Conservation (phyloP, 257 asterid species). For the Voacanga thouarsii region DNA sequence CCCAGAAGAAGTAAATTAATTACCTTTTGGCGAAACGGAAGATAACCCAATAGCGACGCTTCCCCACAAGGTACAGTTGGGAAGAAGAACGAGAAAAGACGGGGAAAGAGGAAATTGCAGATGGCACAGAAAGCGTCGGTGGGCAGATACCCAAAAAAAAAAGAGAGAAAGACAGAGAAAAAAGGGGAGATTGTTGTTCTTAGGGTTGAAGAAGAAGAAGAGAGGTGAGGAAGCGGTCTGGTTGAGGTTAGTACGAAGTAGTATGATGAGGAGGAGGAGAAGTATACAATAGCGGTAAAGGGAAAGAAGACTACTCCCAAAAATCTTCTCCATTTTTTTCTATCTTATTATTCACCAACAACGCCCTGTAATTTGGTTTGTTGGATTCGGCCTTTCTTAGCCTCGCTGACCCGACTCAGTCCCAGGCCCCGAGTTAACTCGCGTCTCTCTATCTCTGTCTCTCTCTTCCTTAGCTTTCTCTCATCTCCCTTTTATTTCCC, state of each 20-base stretch:
- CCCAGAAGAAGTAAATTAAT: constrained; percentile 7
- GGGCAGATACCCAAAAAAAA: constrained; percentile 24
- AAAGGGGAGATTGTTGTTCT: constrained; percentile 20
- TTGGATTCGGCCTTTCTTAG: constrained; percentile 23
- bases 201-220: constrained; percentile 40
- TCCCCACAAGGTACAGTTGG: constrained; percentile 23
- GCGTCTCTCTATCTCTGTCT: constrained; percentile 13
- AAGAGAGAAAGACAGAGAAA: not conserved
- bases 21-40: constrained; percentile 31
- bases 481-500: constrained; percentile 21
- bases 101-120: constrained; percentile 28
- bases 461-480: not conserved
- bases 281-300: constrained; percentile 25
- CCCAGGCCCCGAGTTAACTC: constrained; percentile 46
- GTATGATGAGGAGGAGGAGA: not conserved
- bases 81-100: constrained; percentile 11
- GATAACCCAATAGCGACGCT: not conserved
- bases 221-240: constrained; percentile 5
- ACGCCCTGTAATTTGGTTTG: constrained; percentile 23
- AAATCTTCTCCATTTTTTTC: constrained; percentile 71
- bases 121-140: constrained; percentile 31
- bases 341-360: constrained; percentile 18
- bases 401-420: constrained; percentile 39
- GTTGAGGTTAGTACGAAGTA: not conserved
- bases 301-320: constrained; percentile 53